Evolutionary conservation across 257 asterid species (phyloP), one percentile per base, ranked within the genome.

Genomic region (Primulina tabacum): DNA sequence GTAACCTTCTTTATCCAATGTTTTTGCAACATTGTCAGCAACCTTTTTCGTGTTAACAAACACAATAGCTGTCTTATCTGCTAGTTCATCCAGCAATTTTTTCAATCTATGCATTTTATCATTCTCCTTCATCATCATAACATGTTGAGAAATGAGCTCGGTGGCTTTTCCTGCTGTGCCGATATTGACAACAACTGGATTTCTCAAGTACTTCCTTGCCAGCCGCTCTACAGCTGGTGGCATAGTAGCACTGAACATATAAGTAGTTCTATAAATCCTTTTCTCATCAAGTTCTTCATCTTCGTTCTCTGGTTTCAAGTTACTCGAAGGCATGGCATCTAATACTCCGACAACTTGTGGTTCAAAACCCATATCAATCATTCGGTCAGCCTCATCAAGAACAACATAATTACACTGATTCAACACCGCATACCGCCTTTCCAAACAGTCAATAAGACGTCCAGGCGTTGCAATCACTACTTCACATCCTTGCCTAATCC

Each of bases 311-410:
- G 90, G 90, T 65, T 85, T 82, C 82, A 85, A 68, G 75, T 85
- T 82, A 72, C 90, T 85, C 26, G 86, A 85, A 76, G 90, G 90
- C 90, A 85, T 85, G 53, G 88, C 90, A 63, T 85, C 90, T 5
- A 85, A 55, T 3, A 85, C 88, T 34, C 88, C 88, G 20, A 83
- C 82, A 60, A 85, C 90, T 78, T 86, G 92, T 11, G 87, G 86
- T 64, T 86, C 92, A 66, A 86, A 86, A 60, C 89, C 89, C 92
- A 86, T 84, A 67, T 86, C 92, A 64, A 86, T 86, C 92, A 86
- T 86, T 6, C 92, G 82, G 47, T 86, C 88, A 37, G 88, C 88
- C 75, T 83, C 88, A 72, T 83, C 88, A 64, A 85, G 90, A 67
- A 85, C 88, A 6, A 85, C 83, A 64, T 83, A 85, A 59, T 83